A percentile compares a stretch with the other conserved stretches of the same genome.
phyloP scores from a whole-genome alignment of 495 filamentous ascomycete species.

The Penicillium nucicola region DNA sequence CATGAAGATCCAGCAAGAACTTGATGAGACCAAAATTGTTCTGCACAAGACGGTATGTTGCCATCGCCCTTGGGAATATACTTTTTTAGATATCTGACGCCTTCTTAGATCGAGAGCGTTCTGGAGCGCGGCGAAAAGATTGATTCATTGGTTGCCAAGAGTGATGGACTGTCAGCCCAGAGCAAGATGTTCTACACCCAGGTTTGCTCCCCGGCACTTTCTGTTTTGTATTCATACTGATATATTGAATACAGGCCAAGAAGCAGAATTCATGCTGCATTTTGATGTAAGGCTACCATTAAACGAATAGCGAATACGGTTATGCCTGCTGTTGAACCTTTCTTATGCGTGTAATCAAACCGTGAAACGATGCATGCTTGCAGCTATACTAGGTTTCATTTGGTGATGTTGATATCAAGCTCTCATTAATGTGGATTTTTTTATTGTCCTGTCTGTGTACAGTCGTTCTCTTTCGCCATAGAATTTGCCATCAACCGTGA shows the following conservation, averaged over 20 bases:
- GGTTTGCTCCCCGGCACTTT: conserved; percentile 37
- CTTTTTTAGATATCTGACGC: not conserved
- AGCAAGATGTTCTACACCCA: conserved; percentile 95
- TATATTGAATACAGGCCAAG: conserved; percentile 61
- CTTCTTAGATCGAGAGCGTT: conserved; percentile 66
- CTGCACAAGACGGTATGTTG: conserved; percentile 76
- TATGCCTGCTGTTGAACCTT: conserved; percentile 1
- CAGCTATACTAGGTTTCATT: conserved; percentile 17
- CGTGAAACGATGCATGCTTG: conserved; percentile 4
- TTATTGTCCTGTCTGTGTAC: not conserved
- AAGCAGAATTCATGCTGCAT: conserved; percentile 95
- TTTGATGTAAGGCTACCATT: conserved; percentile 55
- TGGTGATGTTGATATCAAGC: conserved; percentile 31
- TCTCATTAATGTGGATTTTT: not conserved
- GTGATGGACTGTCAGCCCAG: conserved; percentile 78
- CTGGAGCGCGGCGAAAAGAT: conserved; percentile 86
- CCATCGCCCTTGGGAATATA: not conserved
- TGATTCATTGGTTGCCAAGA: conserved; percentile 84
- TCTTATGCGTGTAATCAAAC: conserved; percentile 13
- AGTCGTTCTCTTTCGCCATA: not conserved
- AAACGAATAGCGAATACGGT: not conserved
- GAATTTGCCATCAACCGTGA: too few species aligned
- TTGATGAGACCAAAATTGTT: conserved; percentile 97
- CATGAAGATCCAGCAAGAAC: conserved; percentile 91
- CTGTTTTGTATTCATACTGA: not conserved